Conservation (phyloP, 1,284 basidiomycete genomes). For the Marasmius sp. region DNA sequence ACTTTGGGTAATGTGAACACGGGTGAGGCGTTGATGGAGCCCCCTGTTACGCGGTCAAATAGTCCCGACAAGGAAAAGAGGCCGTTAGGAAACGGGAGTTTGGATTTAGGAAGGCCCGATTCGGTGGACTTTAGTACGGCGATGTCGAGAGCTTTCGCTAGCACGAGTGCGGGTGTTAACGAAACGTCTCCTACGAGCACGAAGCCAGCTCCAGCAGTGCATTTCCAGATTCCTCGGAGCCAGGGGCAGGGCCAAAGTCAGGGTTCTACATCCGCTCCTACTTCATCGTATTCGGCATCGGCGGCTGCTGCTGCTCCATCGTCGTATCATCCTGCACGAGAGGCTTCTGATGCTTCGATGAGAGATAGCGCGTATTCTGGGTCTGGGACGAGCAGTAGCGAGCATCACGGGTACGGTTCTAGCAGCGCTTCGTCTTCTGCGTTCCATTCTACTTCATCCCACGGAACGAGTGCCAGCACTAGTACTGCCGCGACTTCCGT, state of each 20-base stretch:
- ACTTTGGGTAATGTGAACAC: slow-evolving; percentile 20
- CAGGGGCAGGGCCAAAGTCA: too few species aligned
- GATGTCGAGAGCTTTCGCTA: not conserved
- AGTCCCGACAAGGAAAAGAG: not conserved
- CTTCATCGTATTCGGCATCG: too few species aligned
- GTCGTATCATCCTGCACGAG: not conserved
- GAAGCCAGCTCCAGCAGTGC: not conserved
- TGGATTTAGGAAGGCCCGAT: not conserved
- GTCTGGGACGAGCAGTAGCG: not conserved
- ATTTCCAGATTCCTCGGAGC: not conserved
- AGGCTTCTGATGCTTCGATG: not conserved
- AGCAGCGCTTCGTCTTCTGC: not conserved
- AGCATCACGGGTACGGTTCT: not conserved
- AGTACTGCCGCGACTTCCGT: not conserved
- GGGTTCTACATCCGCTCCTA: too few species aligned
- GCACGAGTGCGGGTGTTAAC: not conserved
- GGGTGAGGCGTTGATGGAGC: slow-evolving; percentile 5
- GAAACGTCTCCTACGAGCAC: not conserved
- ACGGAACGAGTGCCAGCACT: not conserved
- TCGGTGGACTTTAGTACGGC: not conserved
- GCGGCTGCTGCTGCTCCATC: not conserved
- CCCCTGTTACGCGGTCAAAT: not conserved
- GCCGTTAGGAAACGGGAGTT: not conserved
- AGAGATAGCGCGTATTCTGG: not conserved
- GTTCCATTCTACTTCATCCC: not conserved